Conservation (phyloP, 495 filamentous ascomycete species). For the Clohesyomyces aquaticus region DNA sequence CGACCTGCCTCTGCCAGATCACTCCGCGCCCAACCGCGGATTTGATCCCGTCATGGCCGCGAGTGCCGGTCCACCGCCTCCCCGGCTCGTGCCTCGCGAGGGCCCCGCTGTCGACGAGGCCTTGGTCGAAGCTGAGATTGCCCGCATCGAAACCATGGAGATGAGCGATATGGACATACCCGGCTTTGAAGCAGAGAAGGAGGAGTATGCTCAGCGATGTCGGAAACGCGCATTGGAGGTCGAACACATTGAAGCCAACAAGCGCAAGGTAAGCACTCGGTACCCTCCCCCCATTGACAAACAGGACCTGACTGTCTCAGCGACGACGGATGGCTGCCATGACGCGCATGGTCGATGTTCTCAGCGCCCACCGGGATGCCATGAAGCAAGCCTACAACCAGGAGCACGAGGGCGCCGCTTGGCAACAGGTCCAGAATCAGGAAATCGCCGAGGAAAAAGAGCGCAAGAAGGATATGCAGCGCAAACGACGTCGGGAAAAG, state of each 20-base stretch:
- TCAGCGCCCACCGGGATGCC: conserved; percentile 58
- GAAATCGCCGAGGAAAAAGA: conserved; percentile 96
- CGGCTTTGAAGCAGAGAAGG: conserved; percentile 62
- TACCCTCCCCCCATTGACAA: not conserved
- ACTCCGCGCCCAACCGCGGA: conserved; percentile 7
- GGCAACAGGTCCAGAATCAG: conserved; percentile 82
- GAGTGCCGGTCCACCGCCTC: conserved; percentile 48
- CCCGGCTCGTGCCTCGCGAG: conserved; percentile 50
- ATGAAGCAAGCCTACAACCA: conserved; percentile 60
- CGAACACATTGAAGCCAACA: conserved; percentile 30
- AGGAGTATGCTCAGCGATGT: conserved; percentile 57
- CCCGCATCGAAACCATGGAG: conserved; percentile 67
- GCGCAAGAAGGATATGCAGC: conserved; percentile 99
- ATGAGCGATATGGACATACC: conserved; percentile 68
- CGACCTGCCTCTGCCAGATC: conserved; percentile 25
- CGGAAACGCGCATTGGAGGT: conserved; percentile 58
- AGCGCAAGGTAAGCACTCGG: conserved; percentile 44
- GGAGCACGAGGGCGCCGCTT: conserved; percentile 67
- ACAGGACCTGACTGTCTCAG: conserved; percentile 44
- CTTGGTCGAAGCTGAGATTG: conserved; percentile 66
- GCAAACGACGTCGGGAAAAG: conserved; percentile 95
- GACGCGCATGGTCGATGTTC: conserved; percentile 55
- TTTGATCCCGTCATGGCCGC: conserved; percentile 34
- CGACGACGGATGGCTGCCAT: conserved; percentile 60
- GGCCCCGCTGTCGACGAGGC: conserved; percentile 57